Conservation (phyloP, 2,329 filamentous ascomycete species). For the Fusarium duplospermum region DNA sequence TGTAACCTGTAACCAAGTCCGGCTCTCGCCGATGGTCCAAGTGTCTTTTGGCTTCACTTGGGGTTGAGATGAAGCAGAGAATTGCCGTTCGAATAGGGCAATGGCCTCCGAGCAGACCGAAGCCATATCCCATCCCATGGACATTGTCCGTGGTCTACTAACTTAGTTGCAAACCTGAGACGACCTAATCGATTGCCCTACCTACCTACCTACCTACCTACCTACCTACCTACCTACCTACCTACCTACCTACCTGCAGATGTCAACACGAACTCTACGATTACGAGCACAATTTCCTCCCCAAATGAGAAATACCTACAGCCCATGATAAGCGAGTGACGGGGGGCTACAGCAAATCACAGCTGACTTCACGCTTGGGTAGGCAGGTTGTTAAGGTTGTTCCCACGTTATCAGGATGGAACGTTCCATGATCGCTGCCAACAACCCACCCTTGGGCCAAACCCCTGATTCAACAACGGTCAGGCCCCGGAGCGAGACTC, state of each 20-base stretch:
- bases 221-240: too few species aligned
- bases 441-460: slow-evolving; percentile 21
- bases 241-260: background rate
- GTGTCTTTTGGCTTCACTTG: background rate
- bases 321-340: slow-evolving; percentile 2
- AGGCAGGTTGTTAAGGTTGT: background rate
- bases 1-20: slow-evolving; percentile 30
- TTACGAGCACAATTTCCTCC: background rate
- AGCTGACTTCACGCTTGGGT: background rate
- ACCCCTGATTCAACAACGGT: slow-evolving; percentile 23
- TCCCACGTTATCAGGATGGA: slow-evolving; percentile 28
- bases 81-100: background rate
- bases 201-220: too few species aligned
- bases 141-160: background rate
- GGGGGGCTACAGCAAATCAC: background rate
- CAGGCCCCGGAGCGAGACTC: slow-evolving; percentile 16
- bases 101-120: background rate
- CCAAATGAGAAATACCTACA: background rate
- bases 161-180: background rate
- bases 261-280: background rate
- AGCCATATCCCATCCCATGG: background rate
- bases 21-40: slow-evolving; percentile 34
- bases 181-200: background rate
- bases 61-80: background rate
- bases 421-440: slow-evolving; percentile 35